Conservation (phyloP, 2,329 filamentous ascomycete species). For the Daldinia eschscholtzii region DNA sequence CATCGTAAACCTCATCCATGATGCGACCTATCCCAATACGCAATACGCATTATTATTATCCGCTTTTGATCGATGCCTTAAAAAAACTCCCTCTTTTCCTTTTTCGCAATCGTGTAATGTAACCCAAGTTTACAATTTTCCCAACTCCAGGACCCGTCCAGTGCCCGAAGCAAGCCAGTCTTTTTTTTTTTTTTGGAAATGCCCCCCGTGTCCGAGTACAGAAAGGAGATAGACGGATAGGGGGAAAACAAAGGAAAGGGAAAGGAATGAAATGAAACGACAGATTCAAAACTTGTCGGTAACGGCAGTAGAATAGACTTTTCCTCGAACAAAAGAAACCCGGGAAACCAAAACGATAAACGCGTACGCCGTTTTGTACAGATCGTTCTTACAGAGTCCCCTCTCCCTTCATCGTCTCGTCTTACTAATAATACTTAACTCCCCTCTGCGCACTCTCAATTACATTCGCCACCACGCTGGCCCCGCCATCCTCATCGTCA, state of each 20-base stretch:
- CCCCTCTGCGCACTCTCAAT: constrained; percentile 44
- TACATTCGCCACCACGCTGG: constrained; percentile 44
- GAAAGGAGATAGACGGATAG: not conserved
- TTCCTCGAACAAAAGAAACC: not conserved
- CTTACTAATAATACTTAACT: constrained; percentile 19
- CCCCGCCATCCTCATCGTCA: constrained; percentile 31
- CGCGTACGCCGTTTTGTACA: constrained; percentile 10
- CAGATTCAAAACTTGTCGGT: not conserved
- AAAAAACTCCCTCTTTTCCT: not conserved
- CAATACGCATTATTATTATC: not conserved
- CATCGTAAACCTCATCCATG: constrained; percentile 33
- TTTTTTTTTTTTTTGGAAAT: not conserved
- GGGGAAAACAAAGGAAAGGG: constrained; percentile 3
- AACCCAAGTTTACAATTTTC: not conserved
- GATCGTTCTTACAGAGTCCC: not conserved
- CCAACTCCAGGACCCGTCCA: not conserved
- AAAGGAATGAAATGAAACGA: not conserved
- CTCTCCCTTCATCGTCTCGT: not conserved
- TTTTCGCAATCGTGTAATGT: constrained; percentile 1
- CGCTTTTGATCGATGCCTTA: not conserved
- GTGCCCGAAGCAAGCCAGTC: not conserved
- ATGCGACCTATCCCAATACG: constrained; percentile 4
- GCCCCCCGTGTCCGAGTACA: not conserved
- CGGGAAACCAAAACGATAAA: not conserved
- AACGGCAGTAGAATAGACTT: not conserved